phyloP scores from a whole-genome alignment of 1,284 basidiomycete species.

The Blastosporella zonata region DNA sequence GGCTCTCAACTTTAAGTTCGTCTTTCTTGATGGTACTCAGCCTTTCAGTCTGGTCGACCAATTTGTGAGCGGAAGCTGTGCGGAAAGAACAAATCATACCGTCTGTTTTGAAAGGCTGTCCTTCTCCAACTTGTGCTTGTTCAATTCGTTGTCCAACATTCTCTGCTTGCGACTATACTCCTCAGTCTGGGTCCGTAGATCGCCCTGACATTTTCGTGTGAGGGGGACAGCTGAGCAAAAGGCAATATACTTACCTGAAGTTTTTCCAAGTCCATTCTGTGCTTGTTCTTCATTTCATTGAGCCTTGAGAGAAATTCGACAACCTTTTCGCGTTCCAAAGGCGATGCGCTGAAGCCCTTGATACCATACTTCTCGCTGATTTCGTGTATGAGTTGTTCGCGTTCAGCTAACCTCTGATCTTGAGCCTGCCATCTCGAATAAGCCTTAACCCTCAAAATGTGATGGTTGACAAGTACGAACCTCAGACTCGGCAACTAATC shows the following conservation, averaged over 20 bases:
- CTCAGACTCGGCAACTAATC: slow-evolving; percentile 63
- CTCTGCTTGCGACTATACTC: slow-evolving; percentile 57
- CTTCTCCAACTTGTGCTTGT: slow-evolving; percentile 50
- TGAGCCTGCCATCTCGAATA: slow-evolving; percentile 55
- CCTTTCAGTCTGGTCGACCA: slow-evolving; percentile 40
- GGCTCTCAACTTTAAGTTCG: slow-evolving; percentile 56
- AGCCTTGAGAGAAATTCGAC: slow-evolving; percentile 67
- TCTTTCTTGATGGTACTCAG: slow-evolving; percentile 49
- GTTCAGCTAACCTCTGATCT: slow-evolving; percentile 66
- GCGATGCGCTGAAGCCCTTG: slow-evolving; percentile 68
- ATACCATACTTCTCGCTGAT: slow-evolving; percentile 70
- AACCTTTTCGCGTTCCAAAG: slow-evolving; percentile 66
- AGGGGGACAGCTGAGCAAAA: neutral
- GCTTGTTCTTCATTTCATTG: slow-evolving; percentile 53
- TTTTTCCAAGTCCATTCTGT: slow-evolving; percentile 53
- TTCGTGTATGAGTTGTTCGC: slow-evolving; percentile 74
- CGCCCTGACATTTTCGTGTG: slow-evolving; percentile 34
- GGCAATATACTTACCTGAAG: slow-evolving; percentile 47
- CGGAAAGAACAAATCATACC: slow-evolving; percentile 37
- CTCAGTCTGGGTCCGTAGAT: slow-evolving; percentile 50
- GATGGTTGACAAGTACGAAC: slow-evolving; percentile 26
- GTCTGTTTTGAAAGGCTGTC: slow-evolving; percentile 58
- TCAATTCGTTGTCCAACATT: slow-evolving; percentile 50
- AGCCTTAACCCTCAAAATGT: neutral
- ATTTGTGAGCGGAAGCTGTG: slow-evolving; percentile 9